phyloP scores from a whole-genome alignment of 495 filamentous ascomycete genomes.

The Penicillium manginii region DNA sequence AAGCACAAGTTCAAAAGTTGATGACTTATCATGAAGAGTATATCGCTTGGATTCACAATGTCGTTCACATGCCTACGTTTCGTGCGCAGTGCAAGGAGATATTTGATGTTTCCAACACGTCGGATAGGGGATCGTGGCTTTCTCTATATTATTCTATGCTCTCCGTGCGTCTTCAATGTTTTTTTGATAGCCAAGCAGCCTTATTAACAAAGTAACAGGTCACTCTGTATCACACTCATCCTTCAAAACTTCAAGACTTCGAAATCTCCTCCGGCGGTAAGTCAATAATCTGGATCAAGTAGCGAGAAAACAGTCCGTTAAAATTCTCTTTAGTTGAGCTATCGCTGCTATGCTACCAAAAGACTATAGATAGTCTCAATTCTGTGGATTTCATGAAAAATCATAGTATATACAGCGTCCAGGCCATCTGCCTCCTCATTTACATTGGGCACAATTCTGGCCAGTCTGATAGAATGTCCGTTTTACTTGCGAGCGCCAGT shows the following conservation, averaged over 20 bases:
- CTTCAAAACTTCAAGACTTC: not conserved
- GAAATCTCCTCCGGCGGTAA: not conserved
- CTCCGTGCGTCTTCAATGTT: not conserved
- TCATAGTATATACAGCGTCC: slow-evolving; percentile 14
- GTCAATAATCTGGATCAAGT: not conserved
- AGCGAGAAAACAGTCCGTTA: not conserved
- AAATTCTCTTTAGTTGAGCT: not conserved
- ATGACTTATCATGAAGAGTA: slow-evolving; percentile 10
- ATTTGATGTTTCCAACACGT: not conserved
- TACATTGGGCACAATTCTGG: slow-evolving; percentile 17
- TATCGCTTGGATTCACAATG: slow-evolving; percentile 21
- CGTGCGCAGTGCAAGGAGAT: slow-evolving; percentile 5
- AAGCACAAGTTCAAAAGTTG: slow-evolving; percentile 1
- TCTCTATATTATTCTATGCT: slow-evolving; percentile 1
- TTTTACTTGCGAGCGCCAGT: slow-evolving; percentile 10
- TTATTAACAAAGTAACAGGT: not conserved
- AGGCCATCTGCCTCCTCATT: slow-evolving; percentile 20
- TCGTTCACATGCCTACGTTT: slow-evolving; percentile 23
- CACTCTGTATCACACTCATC: not conserved
- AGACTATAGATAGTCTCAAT: slow-evolving; percentile 11
- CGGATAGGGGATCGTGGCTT: not conserved
- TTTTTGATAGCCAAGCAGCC: not conserved
- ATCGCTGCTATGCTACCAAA: slow-evolving; percentile 6
- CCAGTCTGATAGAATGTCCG: slow-evolving; percentile 16
- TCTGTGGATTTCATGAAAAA: slow-evolving; percentile 16